phyloP scores from a whole-genome alignment of 306 rosid species.

The Hippophae rhamnoides region DNA sequence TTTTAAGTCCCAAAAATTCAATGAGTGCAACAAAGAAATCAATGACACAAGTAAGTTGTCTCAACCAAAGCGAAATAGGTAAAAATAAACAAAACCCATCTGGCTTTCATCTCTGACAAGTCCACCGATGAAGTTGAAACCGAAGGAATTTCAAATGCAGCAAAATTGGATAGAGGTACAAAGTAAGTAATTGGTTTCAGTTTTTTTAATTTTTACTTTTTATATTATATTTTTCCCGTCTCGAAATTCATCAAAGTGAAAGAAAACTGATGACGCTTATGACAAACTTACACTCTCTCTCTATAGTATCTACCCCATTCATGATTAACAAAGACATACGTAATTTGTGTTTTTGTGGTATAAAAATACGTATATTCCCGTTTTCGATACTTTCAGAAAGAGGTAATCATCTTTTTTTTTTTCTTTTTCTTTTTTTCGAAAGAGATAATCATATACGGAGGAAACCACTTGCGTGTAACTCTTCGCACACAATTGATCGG shows the following conservation, averaged over 20 bases:
- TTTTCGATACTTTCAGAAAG: background rate
- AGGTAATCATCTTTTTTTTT: too few species aligned
- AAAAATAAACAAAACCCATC: slow-evolving; percentile 23
- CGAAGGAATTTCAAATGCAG: slow-evolving; percentile 29
- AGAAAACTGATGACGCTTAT: slow-evolving; percentile 34
- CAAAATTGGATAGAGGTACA: slow-evolving; percentile 11
- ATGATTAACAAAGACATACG: slow-evolving; percentile 24
- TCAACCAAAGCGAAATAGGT: background rate
- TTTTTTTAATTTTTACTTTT: background rate
- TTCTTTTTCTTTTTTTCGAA: background rate
- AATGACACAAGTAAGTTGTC: slow-evolving; percentile 1
- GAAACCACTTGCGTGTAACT: background rate
- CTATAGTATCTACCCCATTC: slow-evolving; percentile 6
- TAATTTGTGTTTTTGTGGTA: background rate
- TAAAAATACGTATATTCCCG: slow-evolving; percentile 9
- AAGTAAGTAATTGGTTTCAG: slow-evolving; percentile 8
- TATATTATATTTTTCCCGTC: slow-evolving; percentile 1
- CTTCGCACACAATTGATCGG: background rate
- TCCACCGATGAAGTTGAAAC: slow-evolving; percentile 13
- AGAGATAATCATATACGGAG: background rate
- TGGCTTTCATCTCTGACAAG: slow-evolving; percentile 23
- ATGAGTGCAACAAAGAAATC: slow-evolving; percentile 18
- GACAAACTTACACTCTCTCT: slow-evolving; percentile 20
- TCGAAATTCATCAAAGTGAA: slow-evolving; percentile 40
- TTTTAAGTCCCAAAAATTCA: slow-evolving; percentile 11